These are phyloP conservation scores for Colletotrichum phormii DNA, from an alignment of 2,329 filamentous ascomycete genomes.

Conservation along the genomic window DNA sequence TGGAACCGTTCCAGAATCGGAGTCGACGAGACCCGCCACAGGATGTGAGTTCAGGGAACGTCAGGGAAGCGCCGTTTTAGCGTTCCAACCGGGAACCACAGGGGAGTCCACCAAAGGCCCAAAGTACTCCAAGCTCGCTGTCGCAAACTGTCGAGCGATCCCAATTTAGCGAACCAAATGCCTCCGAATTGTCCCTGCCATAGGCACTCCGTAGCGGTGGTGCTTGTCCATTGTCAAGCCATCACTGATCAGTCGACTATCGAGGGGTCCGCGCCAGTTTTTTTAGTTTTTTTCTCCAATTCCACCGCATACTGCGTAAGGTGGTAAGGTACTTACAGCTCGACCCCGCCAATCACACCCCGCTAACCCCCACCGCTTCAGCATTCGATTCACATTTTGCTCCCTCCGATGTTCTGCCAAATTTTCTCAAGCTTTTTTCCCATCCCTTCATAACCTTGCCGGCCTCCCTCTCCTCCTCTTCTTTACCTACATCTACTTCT, in stretches of 20 bases:
- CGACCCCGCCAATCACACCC: slow-evolving; percentile 37
- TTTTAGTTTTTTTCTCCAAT: not conserved
- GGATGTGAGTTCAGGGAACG: slow-evolving; percentile 19
- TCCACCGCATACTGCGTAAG: not conserved
- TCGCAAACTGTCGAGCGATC: not conserved
- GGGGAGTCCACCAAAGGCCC: not conserved
- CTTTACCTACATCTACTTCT: slow-evolving; percentile 23
- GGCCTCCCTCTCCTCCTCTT: slow-evolving; percentile 5
- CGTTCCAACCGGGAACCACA: not conserved
- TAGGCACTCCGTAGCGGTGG: not conserved
- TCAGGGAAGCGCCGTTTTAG: not conserved
- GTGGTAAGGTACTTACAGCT: slow-evolving; percentile 13
- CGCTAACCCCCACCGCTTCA: slow-evolving; percentile 36
- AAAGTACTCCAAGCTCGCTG: not conserved
- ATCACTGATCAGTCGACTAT: not conserved
- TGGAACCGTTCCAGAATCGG: slow-evolving; percentile 33
- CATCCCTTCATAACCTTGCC: slow-evolving; percentile 30
- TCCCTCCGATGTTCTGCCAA: slow-evolving; percentile 31
- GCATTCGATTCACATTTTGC: slow-evolving; percentile 32
- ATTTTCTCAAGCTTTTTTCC: slow-evolving; percentile 32
- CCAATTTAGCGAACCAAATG: not conserved
- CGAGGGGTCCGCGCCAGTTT: not conserved
- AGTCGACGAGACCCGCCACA: slow-evolving; percentile 19
- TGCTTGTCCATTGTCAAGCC: not conserved
- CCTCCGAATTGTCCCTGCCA: not conserved